These are phyloP conservation scores for Pythium graminicola DNA, from an alignment of 352 stramenopile genomes.

Conservation along the genomic window DNA sequence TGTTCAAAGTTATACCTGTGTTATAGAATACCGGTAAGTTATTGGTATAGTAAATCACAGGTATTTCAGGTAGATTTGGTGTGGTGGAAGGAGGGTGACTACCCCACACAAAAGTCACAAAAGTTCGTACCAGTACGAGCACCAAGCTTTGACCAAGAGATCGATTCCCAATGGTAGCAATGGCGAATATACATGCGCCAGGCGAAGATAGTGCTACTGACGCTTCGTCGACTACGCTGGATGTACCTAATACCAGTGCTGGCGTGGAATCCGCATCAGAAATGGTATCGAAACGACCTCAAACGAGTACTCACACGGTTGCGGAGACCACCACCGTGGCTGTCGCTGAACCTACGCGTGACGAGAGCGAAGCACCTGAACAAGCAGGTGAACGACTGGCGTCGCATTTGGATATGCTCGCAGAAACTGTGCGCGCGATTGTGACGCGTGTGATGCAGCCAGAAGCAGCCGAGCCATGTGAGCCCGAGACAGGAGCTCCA, in stretches of 20 bases:
- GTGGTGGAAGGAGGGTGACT: background rate
- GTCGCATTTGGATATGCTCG: conserved; percentile 49
- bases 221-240: background rate
- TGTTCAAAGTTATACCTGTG: no score
- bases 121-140: conserved; percentile 19
- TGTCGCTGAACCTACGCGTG: background rate
- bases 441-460: conserved; percentile 28
- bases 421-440: conserved; percentile 51
- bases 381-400: conserved; percentile 15
- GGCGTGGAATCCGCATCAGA: conserved; percentile 8
- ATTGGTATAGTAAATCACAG: background rate
- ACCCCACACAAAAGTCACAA: conserved; percentile 8
- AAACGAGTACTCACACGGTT: background rate
- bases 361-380: background rate
- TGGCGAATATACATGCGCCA: conserved; percentile 1
- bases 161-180: conserved; percentile 5
- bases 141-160: background rate
- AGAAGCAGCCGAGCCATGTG: background rate
- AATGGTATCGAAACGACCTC: conserved; percentile 4
- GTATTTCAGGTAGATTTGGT: no score
- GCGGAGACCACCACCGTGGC: background rate
- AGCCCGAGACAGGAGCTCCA: background rate
- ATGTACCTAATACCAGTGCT: background rate
- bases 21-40: background rate
- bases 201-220: background rate